phyloP scores from a whole-genome alignment of 805 yeast species.

The Ogataea sp. region DNA sequence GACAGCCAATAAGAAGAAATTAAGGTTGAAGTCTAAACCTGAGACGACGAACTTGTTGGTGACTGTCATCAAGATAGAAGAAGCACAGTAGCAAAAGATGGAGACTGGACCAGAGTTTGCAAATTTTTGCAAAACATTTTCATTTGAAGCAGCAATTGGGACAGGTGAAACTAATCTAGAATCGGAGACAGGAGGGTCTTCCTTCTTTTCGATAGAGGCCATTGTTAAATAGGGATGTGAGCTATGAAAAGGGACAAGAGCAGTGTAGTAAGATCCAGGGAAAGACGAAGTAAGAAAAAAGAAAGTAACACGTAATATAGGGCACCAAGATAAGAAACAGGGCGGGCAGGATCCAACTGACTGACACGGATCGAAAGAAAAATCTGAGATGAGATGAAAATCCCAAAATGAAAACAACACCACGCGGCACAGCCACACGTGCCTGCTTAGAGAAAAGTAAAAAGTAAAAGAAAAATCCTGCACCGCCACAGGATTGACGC shows the following conservation, averaged over 20 bases:
- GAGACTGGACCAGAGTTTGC: constrained; percentile 60
- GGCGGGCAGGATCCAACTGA: background rate
- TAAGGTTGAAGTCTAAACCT: constrained; percentile 64
- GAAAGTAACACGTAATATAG: background rate
- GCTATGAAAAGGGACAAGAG: background rate
- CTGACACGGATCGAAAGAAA: background rate
- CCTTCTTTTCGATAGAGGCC: constrained; percentile 18
- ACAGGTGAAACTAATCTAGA: background rate
- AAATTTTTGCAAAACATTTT: constrained; percentile 11
- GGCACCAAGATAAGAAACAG: background rate
- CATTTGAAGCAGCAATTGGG: constrained; percentile 9
- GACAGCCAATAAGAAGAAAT: constrained; percentile 81
- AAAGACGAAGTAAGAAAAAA: background rate
- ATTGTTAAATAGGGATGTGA: constrained; percentile 2
- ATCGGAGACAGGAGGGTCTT: constrained; percentile 14
- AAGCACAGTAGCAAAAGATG: constrained; percentile 76
- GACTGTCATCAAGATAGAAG: constrained; percentile 95
- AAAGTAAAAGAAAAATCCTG: too few relatives aligned
- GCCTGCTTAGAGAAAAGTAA: too few relatives aligned
- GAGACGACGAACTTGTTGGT: constrained; percentile 92
- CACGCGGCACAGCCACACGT: too few relatives aligned
- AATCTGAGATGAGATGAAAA: too few relatives aligned
- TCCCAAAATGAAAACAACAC: too few relatives aligned
- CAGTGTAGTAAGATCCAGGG: background rate
- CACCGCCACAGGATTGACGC: too few relatives aligned